These are phyloP conservation scores for Fusarium pseudoanthophilum DNA, from an alignment of 2,329 filamentous ascomycete species.

Conservation along the genomic window DNA sequence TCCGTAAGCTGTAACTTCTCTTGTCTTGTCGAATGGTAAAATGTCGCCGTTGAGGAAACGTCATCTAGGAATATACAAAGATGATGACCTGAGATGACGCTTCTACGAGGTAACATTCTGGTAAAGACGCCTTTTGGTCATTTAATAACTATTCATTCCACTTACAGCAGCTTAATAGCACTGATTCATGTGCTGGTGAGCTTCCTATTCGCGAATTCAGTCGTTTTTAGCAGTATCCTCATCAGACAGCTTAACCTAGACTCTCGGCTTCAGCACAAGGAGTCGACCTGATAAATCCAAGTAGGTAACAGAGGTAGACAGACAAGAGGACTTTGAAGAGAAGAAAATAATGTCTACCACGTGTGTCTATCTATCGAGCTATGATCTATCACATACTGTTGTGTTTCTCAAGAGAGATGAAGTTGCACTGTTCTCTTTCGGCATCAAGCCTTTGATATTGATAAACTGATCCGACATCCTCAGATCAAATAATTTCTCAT, in stretches of 20 bases:
- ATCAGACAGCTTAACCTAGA: background rate
- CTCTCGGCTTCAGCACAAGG: background rate
- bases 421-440: rapidly evolving
- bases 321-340: background rate
- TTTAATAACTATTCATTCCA: rapidly evolving
- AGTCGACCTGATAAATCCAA: background rate
- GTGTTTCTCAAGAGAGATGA: rapidly evolving
- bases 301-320: too few relatives aligned
- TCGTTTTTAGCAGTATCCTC: background rate
- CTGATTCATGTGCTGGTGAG: rapidly evolving
- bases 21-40: rapidly evolving
- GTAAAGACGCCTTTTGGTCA: rapidly evolving
- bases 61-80: rapidly evolving
- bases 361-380: rapidly evolving
- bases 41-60: rapidly evolving
- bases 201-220: rapidly evolving
- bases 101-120: too few relatives aligned
- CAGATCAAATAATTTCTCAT: too few relatives aligned
- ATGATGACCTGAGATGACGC: background rate
- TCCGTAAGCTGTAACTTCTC: background rate
- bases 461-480: background rate
- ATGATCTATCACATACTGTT: background rate
- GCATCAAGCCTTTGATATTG: background rate
- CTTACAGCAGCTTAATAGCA: rapidly evolving
- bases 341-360: rapidly evolving